phyloP scores from a whole-genome alignment of 208 protist species.

The Borovskyia barvae region DNA sequence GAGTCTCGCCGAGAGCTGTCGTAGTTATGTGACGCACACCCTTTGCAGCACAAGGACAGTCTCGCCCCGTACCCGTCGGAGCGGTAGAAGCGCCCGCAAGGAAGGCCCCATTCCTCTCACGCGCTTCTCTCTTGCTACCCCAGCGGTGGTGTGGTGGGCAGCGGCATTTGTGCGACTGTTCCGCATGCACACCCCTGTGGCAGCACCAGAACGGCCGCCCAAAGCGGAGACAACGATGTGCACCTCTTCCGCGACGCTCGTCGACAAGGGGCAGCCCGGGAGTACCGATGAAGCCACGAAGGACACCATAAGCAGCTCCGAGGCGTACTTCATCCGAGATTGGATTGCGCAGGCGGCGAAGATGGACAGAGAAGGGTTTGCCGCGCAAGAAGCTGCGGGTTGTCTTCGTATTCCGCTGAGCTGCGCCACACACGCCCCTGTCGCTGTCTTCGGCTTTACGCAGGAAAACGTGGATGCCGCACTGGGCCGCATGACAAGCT shows the following conservation, averaged over 20 bases:
- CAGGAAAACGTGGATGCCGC: constrained; percentile 16
- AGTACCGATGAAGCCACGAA: not conserved
- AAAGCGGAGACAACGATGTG: not conserved
- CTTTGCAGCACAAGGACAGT: constrained; percentile 1
- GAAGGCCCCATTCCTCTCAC: too few relatives aligned
- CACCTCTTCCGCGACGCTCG: not conserved
- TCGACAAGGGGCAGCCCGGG: not conserved
- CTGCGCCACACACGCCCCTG: constrained; percentile 24
- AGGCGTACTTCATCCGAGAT: constrained; percentile 46
- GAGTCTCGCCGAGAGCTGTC: constrained; percentile 12
- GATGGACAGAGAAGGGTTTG: constrained; percentile 22
- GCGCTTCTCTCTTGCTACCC: constrained; percentile 43
- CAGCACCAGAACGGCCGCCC: not conserved
- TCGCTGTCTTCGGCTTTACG: constrained; percentile 27
- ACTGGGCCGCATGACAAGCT: constrained; percentile 18
- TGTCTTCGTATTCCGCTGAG: constrained; percentile 20
- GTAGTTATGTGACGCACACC: constrained; percentile 17
- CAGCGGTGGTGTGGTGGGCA: constrained; percentile 43
- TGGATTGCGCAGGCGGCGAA: constrained; percentile 27
- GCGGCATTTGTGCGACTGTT: constrained; percentile 33
- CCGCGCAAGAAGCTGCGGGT: constrained; percentile 18
- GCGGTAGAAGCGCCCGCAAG: not conserved
- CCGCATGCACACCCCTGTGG: constrained; percentile 13
- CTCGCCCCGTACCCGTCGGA: not conserved
- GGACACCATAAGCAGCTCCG: constrained; percentile 31